Conservation (phyloP, 768 basidiomycete genomes). For the Cystobasidium ongulense region DNA sequence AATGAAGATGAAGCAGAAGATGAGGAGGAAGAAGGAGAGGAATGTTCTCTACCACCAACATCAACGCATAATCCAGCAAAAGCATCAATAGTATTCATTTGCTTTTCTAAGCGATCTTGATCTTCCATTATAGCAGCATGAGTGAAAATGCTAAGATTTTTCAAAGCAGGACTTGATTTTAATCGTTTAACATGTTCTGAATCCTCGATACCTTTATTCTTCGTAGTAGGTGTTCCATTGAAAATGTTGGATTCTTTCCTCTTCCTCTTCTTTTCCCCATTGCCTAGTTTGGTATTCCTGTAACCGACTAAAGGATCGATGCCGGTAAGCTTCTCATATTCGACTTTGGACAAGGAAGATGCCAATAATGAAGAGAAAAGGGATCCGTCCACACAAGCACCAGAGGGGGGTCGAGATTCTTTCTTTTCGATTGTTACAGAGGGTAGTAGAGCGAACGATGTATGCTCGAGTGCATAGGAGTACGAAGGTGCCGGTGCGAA, state of each 20-base stretch:
- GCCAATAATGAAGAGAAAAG: not conserved
- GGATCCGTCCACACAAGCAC: no score
- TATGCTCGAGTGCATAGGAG: not conserved
- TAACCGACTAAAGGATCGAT: not conserved
- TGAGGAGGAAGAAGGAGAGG: not conserved
- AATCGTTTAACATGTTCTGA: not conserved
- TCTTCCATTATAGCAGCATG: conserved; percentile 3
- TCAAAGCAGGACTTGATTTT: conserved; percentile 14
- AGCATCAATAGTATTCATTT: not conserved
- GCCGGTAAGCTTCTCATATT: not conserved
- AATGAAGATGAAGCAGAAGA: no score
- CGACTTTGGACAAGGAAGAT: not conserved
- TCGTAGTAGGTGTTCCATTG: not conserved
- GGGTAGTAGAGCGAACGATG: not conserved
- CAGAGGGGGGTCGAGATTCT: not conserved
- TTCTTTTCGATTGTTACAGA: not conserved
- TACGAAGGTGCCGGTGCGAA: not conserved
- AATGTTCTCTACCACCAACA: not conserved
- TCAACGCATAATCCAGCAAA: not conserved
- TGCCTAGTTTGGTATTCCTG: not conserved
- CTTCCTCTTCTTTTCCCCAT: not conserved
- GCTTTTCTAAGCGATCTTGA: not conserved
- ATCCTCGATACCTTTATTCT: not conserved
- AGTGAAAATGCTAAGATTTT: conserved; percentile 9
- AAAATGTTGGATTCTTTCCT: not conserved